Conservation (phyloP, 768 basidiomycete species). For the Leccinum olivaceopallidum region DNA sequence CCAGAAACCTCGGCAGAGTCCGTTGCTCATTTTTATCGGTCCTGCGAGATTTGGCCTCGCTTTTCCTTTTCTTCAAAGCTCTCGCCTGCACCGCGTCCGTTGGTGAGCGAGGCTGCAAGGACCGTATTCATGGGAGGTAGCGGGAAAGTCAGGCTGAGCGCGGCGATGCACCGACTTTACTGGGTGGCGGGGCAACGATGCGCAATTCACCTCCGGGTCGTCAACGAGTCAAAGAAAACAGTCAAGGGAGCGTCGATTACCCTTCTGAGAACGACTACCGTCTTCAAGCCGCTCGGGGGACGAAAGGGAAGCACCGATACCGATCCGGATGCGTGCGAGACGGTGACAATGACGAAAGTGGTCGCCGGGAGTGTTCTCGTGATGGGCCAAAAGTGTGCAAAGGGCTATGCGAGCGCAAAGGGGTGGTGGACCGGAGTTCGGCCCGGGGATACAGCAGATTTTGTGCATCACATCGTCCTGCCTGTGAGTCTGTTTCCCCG, state of each 20-base stretch:
- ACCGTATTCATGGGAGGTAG: constrained; percentile 61
- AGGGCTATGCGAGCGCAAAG: constrained; percentile 74
- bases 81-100: constrained; percentile 55
- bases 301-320: constrained; percentile 33
- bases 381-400: constrained; percentile 60
- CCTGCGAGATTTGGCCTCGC: constrained; percentile 78
- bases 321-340: constrained; percentile 64
- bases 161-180: constrained; percentile 63
- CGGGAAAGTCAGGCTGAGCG: constrained; percentile 65
- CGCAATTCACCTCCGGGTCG: constrained; percentile 60
- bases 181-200: constrained; percentile 87
- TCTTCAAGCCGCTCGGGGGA: constrained; percentile 52
- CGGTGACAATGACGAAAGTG: constrained; percentile 59
- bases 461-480: constrained; percentile 67
- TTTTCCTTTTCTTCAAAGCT: constrained; percentile 63
- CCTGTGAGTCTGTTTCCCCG: constrained; percentile 56
- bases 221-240: constrained; percentile 66
- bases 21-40: constrained; percentile 88
- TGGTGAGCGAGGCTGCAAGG: constrained; percentile 57
- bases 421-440: constrained; percentile 90
- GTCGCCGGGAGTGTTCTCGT: constrained; percentile 67
- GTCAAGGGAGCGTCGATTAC: constrained; percentile 65
- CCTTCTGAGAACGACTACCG: constrained; percentile 63
- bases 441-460: constrained; percentile 58
- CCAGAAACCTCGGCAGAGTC: constrained; percentile 57